Conservation (phyloP, 768 basidiomycete genomes). For the Leccinum disarticulatum region DNA sequence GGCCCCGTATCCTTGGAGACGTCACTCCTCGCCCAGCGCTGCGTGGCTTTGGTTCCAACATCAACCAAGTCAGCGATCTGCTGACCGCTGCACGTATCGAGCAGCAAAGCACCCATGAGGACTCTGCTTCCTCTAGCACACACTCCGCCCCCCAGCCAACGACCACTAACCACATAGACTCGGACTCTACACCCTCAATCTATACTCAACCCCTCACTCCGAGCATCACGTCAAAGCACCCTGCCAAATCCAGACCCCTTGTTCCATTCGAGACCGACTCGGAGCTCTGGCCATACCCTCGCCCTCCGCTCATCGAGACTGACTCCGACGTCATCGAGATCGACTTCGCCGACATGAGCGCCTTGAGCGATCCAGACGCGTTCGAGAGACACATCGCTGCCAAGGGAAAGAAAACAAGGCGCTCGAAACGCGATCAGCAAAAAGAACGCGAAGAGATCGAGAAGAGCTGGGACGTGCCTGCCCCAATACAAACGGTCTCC, state of each 20-base stretch:
- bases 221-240: conserved; percentile 12
- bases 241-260: conserved; percentile 39
- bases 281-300: conserved; percentile 71
- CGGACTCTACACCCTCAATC: conserved; percentile 14
- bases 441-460: conserved; percentile 52
- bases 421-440: conserved; percentile 36
- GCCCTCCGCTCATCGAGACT: conserved; percentile 41
- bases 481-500: conserved; percentile 21
- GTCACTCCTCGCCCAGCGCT: conserved; percentile 61
- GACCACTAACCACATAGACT: not conserved
- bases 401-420: conserved; percentile 27
- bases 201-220: conserved; percentile 3
- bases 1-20: conserved; percentile 38
- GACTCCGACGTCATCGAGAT: conserved; percentile 68
- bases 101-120: conserved; percentile 13
- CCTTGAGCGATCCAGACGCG: conserved; percentile 64
- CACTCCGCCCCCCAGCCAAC: conserved; percentile 6
- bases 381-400: conserved; percentile 40
- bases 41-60: conserved; percentile 36
- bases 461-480: conserved; percentile 60
- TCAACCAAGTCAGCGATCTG: conserved; percentile 30
- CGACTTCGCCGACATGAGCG: conserved; percentile 71
- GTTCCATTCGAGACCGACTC: conserved; percentile 65
- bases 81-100: conserved; percentile 25
- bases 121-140: conserved; percentile 5